Percentiles rank a stretch among this genome's conserved stretches.
Evolutionary conservation across 176 grass and related monocot genomes (phyloP).

Genomic region (Pharus latifolius): DNA sequence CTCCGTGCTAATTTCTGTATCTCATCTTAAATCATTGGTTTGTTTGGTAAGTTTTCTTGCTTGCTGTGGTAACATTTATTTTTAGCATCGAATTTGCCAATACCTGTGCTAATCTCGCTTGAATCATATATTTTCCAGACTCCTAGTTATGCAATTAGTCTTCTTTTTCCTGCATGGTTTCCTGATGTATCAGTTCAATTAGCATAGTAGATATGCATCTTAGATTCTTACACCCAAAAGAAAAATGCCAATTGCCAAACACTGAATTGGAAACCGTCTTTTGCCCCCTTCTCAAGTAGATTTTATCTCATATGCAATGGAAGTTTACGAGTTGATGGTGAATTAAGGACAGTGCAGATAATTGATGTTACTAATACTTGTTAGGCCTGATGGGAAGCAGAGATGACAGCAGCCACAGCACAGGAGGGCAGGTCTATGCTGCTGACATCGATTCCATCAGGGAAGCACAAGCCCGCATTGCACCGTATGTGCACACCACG

Average conservation of each 20-base stretch:
- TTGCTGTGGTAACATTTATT: not conserved
- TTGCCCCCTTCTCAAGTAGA: not conserved
- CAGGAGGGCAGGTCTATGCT: conserved; percentile 29
- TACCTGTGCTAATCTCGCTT: not conserved
- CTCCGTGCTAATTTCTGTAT: not conserved
- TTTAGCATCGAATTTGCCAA: not conserved
- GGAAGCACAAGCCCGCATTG: conserved; percentile 65
- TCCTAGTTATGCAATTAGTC: not conserved
- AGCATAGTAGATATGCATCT: not conserved
- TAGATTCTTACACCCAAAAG: not conserved
- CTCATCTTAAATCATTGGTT: not conserved
- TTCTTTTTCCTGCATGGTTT: not conserved
- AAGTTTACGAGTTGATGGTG: too few species aligned
- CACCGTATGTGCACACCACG: conserved; percentile 63
- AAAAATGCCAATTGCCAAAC: not conserved
- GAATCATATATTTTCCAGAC: not conserved
- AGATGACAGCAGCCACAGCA: not conserved
- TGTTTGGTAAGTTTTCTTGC: not conserved
- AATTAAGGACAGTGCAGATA: not conserved
- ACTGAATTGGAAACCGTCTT: not conserved
- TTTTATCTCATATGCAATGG: not conserved
- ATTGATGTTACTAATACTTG: conserved; percentile 1
- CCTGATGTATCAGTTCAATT: not conserved
- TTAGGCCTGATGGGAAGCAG: conserved; percentile 46
- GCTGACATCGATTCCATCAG: conserved; percentile 65